A percentile compares a stretch with the other conserved stretches of the same genome.
Conservation (phyloP, 805 yeast genomes). For the Candida railenensis region DNA sequence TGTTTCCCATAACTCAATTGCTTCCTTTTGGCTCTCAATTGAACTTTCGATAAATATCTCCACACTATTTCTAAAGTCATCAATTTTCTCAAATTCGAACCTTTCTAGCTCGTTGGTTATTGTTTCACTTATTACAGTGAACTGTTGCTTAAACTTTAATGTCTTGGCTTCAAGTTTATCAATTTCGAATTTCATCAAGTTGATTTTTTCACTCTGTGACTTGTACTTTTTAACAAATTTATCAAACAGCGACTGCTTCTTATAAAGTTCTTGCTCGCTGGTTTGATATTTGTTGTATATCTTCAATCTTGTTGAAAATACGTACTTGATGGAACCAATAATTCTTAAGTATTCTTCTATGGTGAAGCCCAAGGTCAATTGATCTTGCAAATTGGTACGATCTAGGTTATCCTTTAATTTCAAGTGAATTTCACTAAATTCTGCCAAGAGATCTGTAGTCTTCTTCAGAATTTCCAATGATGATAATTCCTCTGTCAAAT, state of each 20-base stretch:
- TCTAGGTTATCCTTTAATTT: constrained; percentile 72
- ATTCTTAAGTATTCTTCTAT: constrained; percentile 83
- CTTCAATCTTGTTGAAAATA: constrained; percentile 73
- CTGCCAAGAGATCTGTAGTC: constrained; percentile 60
- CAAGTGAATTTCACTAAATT: constrained; percentile 70
- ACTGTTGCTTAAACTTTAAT: constrained; percentile 53
- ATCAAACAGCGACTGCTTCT: constrained; percentile 45
- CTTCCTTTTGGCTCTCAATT: constrained; percentile 90
- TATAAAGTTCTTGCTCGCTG: constrained; percentile 42
- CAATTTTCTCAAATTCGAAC: constrained; percentile 74
- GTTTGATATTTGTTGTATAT: constrained; percentile 42
- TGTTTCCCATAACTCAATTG: constrained; percentile 83
- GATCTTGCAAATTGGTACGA: constrained; percentile 79
- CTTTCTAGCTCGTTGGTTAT: constrained; percentile 66
- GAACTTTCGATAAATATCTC: constrained; percentile 89
- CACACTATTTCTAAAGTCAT: constrained; percentile 83
- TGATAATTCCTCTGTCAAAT: constrained; percentile 54
- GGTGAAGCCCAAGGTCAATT: constrained; percentile 81
- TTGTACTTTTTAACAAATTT: constrained; percentile 45
- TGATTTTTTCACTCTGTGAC: constrained; percentile 62
- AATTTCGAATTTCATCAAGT: constrained; percentile 58
- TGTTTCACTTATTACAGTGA: constrained; percentile 60
- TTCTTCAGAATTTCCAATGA: constrained; percentile 71
- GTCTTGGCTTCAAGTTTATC: constrained; percentile 53
- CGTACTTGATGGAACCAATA: constrained; percentile 69